A percentile compares a stretch with the other conserved stretches of the same genome.
Conservation (phyloP, 1,284 basidiomycete species). For the Termitomyces sp. region DNA sequence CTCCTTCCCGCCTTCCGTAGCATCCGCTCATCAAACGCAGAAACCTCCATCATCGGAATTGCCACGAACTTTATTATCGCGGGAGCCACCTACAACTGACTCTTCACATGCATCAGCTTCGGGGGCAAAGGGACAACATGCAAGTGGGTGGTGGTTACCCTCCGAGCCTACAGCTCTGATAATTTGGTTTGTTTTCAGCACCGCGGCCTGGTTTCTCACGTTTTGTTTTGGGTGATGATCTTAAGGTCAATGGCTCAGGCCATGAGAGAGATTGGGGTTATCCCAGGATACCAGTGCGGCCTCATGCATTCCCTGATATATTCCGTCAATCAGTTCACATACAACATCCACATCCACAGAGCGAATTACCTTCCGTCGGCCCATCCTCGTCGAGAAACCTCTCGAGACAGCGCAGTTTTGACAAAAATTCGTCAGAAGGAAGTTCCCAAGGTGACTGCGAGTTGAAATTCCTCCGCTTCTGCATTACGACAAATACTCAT, state of each 20-base stretch:
- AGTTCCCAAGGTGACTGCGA: conserved; percentile 45
- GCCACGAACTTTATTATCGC: not conserved
- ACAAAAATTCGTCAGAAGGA: conserved; percentile 30
- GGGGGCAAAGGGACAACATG: not conserved
- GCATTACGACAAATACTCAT: not conserved
- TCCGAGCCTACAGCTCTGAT: not conserved
- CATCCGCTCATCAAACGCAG: not conserved
- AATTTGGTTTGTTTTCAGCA: not conserved
- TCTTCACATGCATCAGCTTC: not conserved
- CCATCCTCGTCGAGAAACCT: not conserved
- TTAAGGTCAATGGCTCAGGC: conserved; percentile 18
- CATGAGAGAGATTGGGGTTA: conserved; percentile 34
- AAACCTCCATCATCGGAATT: not conserved
- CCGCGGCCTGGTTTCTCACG: conserved; percentile 1
- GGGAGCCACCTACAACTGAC: not conserved
- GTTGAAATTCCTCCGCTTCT: conserved; percentile 15
- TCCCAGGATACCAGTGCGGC: conserved; percentile 12
- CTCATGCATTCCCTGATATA: conserved; percentile 26
- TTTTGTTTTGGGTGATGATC: not conserved
- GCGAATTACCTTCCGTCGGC: conserved; percentile 17
- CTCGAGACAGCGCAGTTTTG: conserved; percentile 12
- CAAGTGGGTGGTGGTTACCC: not conserved
- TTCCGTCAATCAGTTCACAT: conserved; percentile 27
- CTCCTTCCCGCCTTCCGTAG: conserved; percentile 16
- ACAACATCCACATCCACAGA: conserved; percentile 18